phyloP scores from a whole-genome alignment of 1,284 basidiomycete species.

The Cutaneotrichosporon sp. region DNA sequence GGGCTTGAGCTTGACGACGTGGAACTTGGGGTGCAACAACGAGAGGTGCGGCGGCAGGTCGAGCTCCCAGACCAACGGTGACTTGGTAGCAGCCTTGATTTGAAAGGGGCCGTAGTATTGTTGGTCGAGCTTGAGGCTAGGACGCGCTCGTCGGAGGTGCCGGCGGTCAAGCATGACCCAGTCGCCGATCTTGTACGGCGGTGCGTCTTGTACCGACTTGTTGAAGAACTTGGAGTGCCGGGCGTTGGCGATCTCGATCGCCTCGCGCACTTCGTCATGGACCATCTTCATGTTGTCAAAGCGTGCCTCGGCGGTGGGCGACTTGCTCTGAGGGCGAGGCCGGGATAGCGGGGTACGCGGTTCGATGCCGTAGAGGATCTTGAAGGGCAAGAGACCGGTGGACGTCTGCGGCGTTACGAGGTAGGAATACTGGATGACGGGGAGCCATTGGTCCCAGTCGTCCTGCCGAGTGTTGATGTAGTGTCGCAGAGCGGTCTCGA shows the following conservation, averaged over 20 bases:
- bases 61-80: constrained; percentile 32
- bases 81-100: constrained; percentile 9
- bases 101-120: constrained; percentile 53
- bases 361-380: constrained; percentile 49
- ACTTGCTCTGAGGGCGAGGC: no score
- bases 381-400: constrained; percentile 55
- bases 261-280: neutral
- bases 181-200: constrained; percentile 33
- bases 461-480: constrained; percentile 51
- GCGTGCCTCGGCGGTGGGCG: neutral
- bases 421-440: constrained; percentile 54
- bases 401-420: constrained; percentile 54
- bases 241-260: neutral
- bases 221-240: neutral
- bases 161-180: neutral
- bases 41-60: constrained; percentile 43
- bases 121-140: constrained; percentile 54
- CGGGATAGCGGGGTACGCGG: constrained; percentile 24
- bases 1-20: constrained; percentile 49
- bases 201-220: neutral
- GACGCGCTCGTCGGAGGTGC: constrained; percentile 53
- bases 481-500: constrained; percentile 34
- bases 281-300: neutral
- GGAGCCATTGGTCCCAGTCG: constrained; percentile 51
- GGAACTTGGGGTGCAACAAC: constrained; percentile 53